These are phyloP conservation scores for Closterium sp. DNA, from an alignment of 139 green algal genomes.

Conservation along the genomic window DNA sequence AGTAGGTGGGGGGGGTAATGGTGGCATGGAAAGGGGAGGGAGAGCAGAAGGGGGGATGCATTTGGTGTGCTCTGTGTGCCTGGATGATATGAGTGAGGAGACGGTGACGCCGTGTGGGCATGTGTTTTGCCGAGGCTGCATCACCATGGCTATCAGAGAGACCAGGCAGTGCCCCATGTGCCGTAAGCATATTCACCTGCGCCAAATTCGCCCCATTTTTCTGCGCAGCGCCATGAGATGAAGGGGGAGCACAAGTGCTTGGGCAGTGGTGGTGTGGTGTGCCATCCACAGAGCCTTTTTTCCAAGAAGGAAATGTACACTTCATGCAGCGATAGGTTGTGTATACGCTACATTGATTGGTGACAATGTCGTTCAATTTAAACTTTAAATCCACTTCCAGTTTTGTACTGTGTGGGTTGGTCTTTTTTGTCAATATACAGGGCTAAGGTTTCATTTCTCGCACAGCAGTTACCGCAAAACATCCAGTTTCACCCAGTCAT, in stretches of 20 bases:
- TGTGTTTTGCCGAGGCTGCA: neutral
- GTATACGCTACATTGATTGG: too few relatives aligned
- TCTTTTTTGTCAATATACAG: too few relatives aligned
- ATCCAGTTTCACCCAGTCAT: too few relatives aligned
- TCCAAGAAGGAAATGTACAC: too few relatives aligned
- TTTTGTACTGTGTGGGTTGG: too few relatives aligned
- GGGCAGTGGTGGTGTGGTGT: too few relatives aligned
- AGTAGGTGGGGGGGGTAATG: neutral
- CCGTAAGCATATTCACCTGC: neutral
- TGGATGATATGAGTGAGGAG: neutral
- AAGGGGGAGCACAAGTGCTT: neutral
- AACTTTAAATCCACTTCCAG: too few relatives aligned
- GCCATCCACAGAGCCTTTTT: too few relatives aligned
- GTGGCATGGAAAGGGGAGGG: neutral
- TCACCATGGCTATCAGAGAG: neutral
- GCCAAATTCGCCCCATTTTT: neutral
- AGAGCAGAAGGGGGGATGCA: neutral
- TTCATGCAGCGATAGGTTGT: too few relatives aligned
- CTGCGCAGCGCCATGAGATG: neutral
- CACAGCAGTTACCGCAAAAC: too few relatives aligned
- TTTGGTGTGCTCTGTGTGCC: neutral
- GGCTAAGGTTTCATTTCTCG: too few relatives aligned
- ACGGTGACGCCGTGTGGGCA: neutral
- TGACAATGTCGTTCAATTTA: too few relatives aligned
- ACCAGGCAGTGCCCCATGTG: neutral